phyloP scores from a whole-genome alignment of 768 basidiomycete genomes.

The Gymnopilus junonius region DNA sequence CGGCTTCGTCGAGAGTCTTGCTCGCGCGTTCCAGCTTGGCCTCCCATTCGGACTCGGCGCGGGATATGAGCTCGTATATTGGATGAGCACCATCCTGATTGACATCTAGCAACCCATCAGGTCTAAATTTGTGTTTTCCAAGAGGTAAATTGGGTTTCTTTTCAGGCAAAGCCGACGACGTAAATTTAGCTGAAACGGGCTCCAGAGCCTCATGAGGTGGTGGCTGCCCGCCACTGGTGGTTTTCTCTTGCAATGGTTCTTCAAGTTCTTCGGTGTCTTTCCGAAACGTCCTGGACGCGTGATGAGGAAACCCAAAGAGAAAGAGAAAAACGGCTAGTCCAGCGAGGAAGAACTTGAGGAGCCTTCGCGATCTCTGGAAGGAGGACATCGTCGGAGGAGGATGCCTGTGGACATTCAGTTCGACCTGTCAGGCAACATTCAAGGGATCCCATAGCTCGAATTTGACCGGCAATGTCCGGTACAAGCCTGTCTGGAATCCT shows the following conservation, averaged over 20 bases:
- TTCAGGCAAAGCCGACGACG: background rate
- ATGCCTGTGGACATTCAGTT: background rate
- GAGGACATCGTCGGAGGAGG: conserved; percentile 10
- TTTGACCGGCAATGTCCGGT: background rate
- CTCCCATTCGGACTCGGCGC: conserved; percentile 68
- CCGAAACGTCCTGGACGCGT: background rate
- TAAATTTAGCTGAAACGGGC: background rate
- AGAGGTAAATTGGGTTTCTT: conserved; percentile 14
- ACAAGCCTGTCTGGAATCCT: background rate
- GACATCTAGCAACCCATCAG: conserved; percentile 46
- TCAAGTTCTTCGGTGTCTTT: background rate
- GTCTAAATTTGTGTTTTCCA: conserved; percentile 37
- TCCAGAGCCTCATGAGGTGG: background rate
- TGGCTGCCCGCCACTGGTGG: background rate
- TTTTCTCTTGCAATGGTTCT: background rate
- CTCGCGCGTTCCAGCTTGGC: conserved; percentile 70
- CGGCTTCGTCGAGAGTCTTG: conserved; percentile 73
- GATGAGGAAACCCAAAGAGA: background rate
- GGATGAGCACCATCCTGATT: conserved; percentile 61
- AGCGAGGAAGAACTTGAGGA: conserved; percentile 9
- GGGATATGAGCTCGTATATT: conserved; percentile 73
- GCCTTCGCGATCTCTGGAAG: conserved; percentile 11
- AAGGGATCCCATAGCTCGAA: background rate
- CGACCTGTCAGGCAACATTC: conserved; percentile 14
- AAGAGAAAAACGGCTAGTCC: conserved; percentile 6